These are phyloP conservation scores for Zoysia matrella DNA, from an alignment of 202 grass and related monocot genomes.

Conservation along the genomic window DNA sequence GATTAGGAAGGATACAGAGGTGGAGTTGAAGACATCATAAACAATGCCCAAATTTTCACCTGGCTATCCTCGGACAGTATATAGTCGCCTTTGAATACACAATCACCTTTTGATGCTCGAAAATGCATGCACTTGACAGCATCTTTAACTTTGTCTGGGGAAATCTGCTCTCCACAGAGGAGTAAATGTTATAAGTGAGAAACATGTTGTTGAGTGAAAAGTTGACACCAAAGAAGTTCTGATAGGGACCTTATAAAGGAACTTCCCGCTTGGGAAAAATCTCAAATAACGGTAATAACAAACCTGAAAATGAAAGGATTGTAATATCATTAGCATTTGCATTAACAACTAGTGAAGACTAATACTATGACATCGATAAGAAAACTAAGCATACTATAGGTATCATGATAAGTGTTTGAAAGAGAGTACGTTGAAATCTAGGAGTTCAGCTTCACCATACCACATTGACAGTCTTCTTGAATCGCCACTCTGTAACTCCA, in stretches of 20 bases:
- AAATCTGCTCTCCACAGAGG: conserved; percentile 60
- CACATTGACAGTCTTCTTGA: conserved; percentile 97
- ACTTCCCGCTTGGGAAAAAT: conserved; percentile 88
- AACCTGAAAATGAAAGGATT: conserved; percentile 50
- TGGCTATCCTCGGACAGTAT: conserved; percentile 65
- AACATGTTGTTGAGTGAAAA: background rate
- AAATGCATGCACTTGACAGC: conserved; percentile 93
- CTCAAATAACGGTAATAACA: conserved; percentile 95
- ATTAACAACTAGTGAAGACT: conserved; percentile 4
- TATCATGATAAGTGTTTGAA: conserved; percentile 4
- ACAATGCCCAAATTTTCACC: conserved; percentile 39
- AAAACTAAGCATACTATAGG: background rate
- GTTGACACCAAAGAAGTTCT: background rate
- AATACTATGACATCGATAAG: conserved; percentile 2
- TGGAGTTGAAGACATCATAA: conserved; percentile 22
- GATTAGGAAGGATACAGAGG: conserved; percentile 25
- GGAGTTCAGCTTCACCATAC: conserved; percentile 55
- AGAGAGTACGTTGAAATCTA: conserved; percentile 17
- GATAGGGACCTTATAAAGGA: conserved; percentile 85
- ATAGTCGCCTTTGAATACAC: conserved; percentile 94
- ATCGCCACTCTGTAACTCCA: conserved; percentile 89
- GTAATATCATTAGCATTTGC: conserved; percentile 27
- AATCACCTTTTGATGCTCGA: conserved; percentile 77
- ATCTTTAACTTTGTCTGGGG: conserved; percentile 87
- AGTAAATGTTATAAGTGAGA: conserved; percentile 14